These are phyloP conservation scores for Rhododendron ferrugineum DNA, from an alignment of 148 eudicot genomes.

Conservation along the genomic window DNA sequence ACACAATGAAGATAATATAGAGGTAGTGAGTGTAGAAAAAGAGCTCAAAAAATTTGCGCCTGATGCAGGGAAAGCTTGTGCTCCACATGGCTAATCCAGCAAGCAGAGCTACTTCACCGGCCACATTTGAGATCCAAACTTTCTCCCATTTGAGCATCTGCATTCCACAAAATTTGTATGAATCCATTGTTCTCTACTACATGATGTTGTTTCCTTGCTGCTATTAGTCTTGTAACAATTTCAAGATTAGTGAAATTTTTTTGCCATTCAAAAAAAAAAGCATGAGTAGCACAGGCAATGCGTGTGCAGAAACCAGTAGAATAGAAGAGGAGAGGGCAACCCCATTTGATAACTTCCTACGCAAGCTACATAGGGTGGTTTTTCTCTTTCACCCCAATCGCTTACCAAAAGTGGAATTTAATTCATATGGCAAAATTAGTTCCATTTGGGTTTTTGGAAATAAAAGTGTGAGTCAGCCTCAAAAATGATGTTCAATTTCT, in stretches of 20 bases:
- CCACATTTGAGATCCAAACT: constrained; percentile 28
- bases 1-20: constrained; percentile 34
- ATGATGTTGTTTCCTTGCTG: too few relatives aligned
- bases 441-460: neutral
- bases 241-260: too few relatives aligned
- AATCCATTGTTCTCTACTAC: neutral
- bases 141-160: constrained; percentile 39
- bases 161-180: constrained; percentile 13
- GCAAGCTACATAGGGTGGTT: neutral
- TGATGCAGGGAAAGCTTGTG: constrained; percentile 26
- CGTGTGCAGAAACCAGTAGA: neutral
- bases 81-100: constrained; percentile 43
- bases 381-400: too few relatives aligned
- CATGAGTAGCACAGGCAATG: neutral
- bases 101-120: constrained; percentile 41
- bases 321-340: neutral
- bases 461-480: neutral
- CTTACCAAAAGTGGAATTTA: too few relatives aligned
- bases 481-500: too few relatives aligned
- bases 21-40: constrained; percentile 52
- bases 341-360: too few relatives aligned
- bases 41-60: constrained; percentile 46
- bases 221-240: too few relatives aligned
- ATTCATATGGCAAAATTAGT: too few relatives aligned
- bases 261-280: neutral